Evolutionary conservation across 179 eudicot species (phyloP).

Genomic region (Vitellaria paradoxa): DNA sequence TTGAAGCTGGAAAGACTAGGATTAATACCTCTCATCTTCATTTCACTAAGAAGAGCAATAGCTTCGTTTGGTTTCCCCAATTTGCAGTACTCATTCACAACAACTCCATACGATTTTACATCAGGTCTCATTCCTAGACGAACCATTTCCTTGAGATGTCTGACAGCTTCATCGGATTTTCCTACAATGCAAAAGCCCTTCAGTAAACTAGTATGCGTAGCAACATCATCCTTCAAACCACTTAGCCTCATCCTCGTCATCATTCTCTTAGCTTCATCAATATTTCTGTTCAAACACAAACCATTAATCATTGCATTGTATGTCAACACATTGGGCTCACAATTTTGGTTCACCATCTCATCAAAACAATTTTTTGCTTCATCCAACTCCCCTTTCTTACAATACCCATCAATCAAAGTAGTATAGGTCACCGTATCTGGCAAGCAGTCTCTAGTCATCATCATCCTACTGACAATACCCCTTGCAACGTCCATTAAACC

Average conservation of each 20-base stretch:
- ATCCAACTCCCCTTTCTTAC: conserved; percentile 45
- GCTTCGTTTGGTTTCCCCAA: conserved; percentile 32
- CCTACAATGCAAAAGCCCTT: conserved; percentile 43
- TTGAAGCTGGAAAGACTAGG: conserved; percentile 32
- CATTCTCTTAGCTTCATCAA: conserved; percentile 38
- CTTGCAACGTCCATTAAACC: conserved; percentile 22
- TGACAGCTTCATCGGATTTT: conserved; percentile 33
- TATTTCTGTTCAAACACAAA: conserved; percentile 32
- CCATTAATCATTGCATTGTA: conserved; percentile 51
- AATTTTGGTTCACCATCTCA: conserved; percentile 40
- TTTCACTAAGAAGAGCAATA: conserved; percentile 29
- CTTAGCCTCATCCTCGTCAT: conserved; percentile 39
- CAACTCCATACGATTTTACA: conserved; percentile 28
- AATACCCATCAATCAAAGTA: conserved; percentile 56
- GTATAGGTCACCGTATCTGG: conserved; percentile 57
- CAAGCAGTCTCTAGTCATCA: conserved; percentile 20
- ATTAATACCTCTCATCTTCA: conserved; percentile 27
- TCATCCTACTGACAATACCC: conserved; percentile 19
- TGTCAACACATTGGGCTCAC: conserved; percentile 50
- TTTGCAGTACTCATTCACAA: conserved; percentile 39
- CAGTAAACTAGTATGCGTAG: conserved; percentile 39
- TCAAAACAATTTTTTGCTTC: conserved; percentile 45
- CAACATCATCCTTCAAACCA: conserved; percentile 33
- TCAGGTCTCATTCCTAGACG: conserved; percentile 30
- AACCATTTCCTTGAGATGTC: conserved; percentile 37